phyloP scores from a whole-genome alignment of 116 monocot species.

The Cymodocea nodosa region DNA sequence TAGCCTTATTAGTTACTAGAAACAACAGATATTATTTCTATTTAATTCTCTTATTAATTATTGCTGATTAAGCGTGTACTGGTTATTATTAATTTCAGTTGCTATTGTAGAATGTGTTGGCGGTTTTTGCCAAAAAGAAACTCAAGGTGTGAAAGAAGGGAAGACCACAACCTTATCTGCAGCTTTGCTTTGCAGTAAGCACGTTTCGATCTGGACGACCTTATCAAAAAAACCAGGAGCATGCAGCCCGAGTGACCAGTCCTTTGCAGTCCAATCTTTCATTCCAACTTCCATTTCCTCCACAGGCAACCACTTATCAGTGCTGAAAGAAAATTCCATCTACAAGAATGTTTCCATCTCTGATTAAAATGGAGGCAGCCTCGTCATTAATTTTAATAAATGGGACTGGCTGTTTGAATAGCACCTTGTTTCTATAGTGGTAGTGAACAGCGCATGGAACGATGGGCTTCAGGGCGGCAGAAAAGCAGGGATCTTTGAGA shows the following conservation, averaged over 20 bases:
- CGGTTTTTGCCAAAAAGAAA: too few relatives aligned
- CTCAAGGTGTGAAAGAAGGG: too few relatives aligned
- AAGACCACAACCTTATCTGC: conserved; percentile 59
- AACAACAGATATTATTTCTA: too few relatives aligned
- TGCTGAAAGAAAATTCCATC: conserved; percentile 98
- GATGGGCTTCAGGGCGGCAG: conserved; percentile 41
- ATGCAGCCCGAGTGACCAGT: conserved; percentile 72
- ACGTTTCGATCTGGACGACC: conserved; percentile 75
- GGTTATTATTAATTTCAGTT: too few relatives aligned
- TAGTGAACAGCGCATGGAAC: conserved; percentile 62
- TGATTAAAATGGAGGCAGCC: background rate
- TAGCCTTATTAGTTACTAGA: too few relatives aligned
- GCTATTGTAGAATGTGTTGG: too few relatives aligned
- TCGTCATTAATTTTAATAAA: too few relatives aligned
- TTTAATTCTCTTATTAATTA: too few relatives aligned
- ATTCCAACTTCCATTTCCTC: conserved; percentile 11
- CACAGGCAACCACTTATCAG: conserved; percentile 47
- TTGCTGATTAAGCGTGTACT: too few relatives aligned
- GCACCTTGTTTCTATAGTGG: conserved; percentile 86
- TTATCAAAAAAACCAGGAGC: conserved; percentile 93
- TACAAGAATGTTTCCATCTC: conserved; percentile 4
- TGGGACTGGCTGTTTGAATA: too few relatives aligned
- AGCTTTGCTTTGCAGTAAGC: conserved; percentile 75
- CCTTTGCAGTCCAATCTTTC: conserved; percentile 14
- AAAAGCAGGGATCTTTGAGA: conserved; percentile 19